Base-by-base conservation (phyloP, 2,329 filamentous ascomycete genomes). In the Blastomyces silverae region DNA sequence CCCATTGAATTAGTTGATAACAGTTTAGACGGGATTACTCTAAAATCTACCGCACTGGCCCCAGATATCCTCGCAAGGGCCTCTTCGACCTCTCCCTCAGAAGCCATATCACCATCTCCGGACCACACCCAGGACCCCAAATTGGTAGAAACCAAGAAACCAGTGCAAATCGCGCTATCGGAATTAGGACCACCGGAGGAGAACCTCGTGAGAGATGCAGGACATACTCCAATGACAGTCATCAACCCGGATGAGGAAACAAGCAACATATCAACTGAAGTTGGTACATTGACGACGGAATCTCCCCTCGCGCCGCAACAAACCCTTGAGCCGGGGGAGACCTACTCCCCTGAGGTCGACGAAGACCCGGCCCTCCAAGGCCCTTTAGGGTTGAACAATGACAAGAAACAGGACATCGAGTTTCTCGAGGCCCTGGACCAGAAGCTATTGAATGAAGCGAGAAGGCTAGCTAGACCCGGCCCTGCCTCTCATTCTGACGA, bases 1-100 rank as follows among this genome's bases (percentile, higher is more conserved):
- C 79, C 79, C 2, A 78, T 81, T 64, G 78, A 80, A 68, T 76
- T 78, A 67, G 72, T 81, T 46, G 79, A 81, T 67, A 79, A 75
- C 62, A 75, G 72, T 39, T 72, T 81, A 0, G 79, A 81, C 65
- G 79, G 79, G 6, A 81, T 81, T 64, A 80, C 76, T 6, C 73
- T 81, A 61, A 81, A 80, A 64, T 80, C 79, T 3, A 77, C 77
- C 25, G 78, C 75, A 3, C 69, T 81, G 50, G 77, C 75, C 34
- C 78, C 78, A 4, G 76, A 75, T 63, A 73, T 81, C 22, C 74
- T 78, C 22, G 78, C 77, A 52, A 77, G 74, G 65, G 75, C 80
- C 63, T 76, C 79, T 67, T 79, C 78, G 15, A 67, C 69, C 15
- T 72, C 74, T 25, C 71, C 72, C 60, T 65, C 66, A 20, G 63